Evolutionary conservation across 2,329 filamentous ascomycete species (phyloP).

Genomic region (Myriosclerotinia duriaeana): DNA sequence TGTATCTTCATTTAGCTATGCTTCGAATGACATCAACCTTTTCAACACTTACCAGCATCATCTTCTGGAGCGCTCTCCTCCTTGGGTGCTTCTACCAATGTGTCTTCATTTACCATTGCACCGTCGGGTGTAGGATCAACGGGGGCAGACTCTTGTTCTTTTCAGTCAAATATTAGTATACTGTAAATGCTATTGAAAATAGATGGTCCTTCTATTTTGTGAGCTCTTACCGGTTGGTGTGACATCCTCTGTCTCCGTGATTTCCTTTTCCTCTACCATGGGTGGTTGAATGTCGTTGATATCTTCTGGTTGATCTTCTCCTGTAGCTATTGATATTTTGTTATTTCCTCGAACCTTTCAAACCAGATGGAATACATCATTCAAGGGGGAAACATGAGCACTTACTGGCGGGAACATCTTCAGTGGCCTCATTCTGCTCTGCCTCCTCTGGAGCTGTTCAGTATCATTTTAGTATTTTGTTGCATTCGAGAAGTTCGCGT

Average conservation of each 20-base stretch:
- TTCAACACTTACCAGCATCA: background rate
- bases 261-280: background rate
- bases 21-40: background rate
- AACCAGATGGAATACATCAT: background rate
- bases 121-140: background rate
- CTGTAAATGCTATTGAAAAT: background rate
- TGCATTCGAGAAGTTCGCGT: background rate
- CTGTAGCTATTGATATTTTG: slow-evolving; percentile 1
- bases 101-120: background rate
- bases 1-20: background rate
- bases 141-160: background rate
- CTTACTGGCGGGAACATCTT: background rate
- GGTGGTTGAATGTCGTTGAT: background rate
- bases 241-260: background rate
- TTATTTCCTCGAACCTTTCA: background rate
- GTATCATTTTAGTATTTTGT: background rate
- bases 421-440: background rate
- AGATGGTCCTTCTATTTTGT: background rate
- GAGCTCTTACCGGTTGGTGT: background rate
- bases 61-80: background rate
- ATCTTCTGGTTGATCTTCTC: background rate
- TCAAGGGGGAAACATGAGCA: background rate
- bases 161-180: background rate
- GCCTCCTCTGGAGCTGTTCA: background rate
- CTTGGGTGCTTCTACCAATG: background rate